Conservation (phyloP, 2,329 filamentous ascomycete species). For the Fusarium sp. region DNA sequence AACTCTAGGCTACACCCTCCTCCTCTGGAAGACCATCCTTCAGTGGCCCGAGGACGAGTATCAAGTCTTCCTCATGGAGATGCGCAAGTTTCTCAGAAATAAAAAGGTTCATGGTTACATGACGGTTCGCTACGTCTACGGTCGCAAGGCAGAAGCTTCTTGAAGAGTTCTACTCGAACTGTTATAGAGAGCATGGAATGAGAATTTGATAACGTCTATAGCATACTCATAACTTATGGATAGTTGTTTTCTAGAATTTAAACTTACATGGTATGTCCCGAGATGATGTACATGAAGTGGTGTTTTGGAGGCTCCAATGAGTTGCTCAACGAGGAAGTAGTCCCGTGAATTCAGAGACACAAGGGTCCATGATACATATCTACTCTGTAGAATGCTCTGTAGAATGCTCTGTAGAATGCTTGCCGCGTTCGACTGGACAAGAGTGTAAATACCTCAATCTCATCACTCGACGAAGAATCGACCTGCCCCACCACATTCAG, state of each 20-base stretch:
- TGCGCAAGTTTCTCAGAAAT: slow-evolving; percentile 27
- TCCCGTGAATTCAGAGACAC: too few species aligned
- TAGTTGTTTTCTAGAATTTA: neutral
- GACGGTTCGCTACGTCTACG: slow-evolving; percentile 34
- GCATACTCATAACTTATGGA: neutral
- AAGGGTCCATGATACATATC: too few species aligned
- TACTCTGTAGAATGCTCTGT: too few species aligned
- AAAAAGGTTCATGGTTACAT: slow-evolving; percentile 32
- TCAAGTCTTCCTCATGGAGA: slow-evolving; percentile 28
- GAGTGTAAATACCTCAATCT: neutral
- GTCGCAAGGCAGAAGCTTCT: slow-evolving; percentile 16
- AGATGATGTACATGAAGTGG: accelerated
- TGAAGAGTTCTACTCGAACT: neutral
- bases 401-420: too few species aligned
- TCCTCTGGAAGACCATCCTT: slow-evolving; percentile 33
- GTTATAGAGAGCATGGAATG: neutral
- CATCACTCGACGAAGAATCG: neutral
- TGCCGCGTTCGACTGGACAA: neutral
- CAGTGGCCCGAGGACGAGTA: slow-evolving; percentile 36
- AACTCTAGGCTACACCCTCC: slow-evolving; percentile 22
- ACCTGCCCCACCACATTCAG: neutral
- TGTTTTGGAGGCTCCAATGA: neutral
- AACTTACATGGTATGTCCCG: neutral
- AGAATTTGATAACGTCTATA: neutral
- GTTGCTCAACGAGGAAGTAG: too few species aligned